Base-by-base conservation (phyloP, 805 yeast genomes). In the Ogataea ramenticola region DNA sequence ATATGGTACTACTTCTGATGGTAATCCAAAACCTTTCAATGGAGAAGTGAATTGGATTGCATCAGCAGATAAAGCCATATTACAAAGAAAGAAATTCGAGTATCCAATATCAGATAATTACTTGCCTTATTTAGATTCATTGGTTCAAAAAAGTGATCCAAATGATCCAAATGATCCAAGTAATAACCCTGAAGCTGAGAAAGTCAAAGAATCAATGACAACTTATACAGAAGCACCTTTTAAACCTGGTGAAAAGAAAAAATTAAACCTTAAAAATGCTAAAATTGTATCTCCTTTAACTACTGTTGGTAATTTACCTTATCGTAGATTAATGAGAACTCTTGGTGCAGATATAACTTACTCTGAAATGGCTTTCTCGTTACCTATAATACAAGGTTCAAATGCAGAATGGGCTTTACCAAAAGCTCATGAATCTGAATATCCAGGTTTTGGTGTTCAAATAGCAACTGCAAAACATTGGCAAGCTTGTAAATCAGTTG, bases 391-490 rank as follows among this genome's bases (percentile, higher is more conserved):
- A 22, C 96, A 87, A 60, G 99, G 97, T 26, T 75, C 83, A 16
- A 88, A 88, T 60, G 79, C 95, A 2, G 99, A 93, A 63, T 93
- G 99, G 99, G 99, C 99, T 0, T 70, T 93, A 39, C 88, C 96
- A 19, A 86, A 90, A 56, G 93, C 96, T 5, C 97, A 93, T 61
- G 60, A 66, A 19, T 66, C 79, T 2, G 99, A 93, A 60, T 71
- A 74, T 43, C 95, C 91, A 6, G 93, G 93, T 0, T 93, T 83
- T 64, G 99, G 96, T 42, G 86, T 89, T 16, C 99, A 93, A 67
- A 77, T 93, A 35, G 97, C 98, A 3, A 78, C 96, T 20, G 70
- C 89, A 15, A 90, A 90, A 63, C 88, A 86, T 46, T 88, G 96
- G 95, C 95, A 89, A 55, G 96, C 95, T 2, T 77, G 88, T 24